Percentiles rank a stretch among this genome's conserved stretches.
phyloP scores from a whole-genome alignment of 192 early-diverging fungal species.

The Umbelopsis ramanniana region DNA sequence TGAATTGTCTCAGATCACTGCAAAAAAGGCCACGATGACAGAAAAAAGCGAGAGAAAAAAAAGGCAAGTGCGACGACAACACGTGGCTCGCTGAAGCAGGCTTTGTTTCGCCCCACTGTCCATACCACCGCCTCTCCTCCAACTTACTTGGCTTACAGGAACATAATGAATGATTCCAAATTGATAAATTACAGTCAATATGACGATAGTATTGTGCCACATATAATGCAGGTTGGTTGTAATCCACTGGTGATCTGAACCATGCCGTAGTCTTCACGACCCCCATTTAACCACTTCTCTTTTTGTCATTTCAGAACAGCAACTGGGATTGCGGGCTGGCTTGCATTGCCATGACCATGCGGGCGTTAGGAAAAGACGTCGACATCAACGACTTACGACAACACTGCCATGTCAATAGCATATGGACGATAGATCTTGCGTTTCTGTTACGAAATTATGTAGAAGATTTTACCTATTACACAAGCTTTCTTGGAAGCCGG shows the following conservation, averaged over 20 bases:
- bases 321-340: conserved; percentile 93
- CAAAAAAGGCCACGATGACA: neutral
- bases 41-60: neutral
- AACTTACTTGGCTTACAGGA: neutral
- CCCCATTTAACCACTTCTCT: neutral
- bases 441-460: conserved; percentile 74
- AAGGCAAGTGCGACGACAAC: neutral
- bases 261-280: neutral
- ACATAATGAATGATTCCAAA: conserved; percentile 12
- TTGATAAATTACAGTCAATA: conserved; percentile 32
- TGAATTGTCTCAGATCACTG: neutral
- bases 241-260: no score
- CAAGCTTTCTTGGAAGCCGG: conserved; percentile 82
- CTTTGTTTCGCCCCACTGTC: neutral
- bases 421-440: conserved; percentile 93
- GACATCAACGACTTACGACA: conserved; percentile 58
- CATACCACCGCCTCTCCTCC: conserved; percentile 7
- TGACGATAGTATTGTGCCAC: conserved; percentile 30
- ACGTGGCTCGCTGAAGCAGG: conserved; percentile 8
- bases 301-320: conserved; percentile 32
- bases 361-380: conserved; percentile 61
- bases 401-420: conserved; percentile 62
- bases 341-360: conserved; percentile 79
- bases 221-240: conserved; percentile 34
- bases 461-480: conserved; percentile 92